A percentile compares a stretch with the other conserved stretches of the same genome.
Conservation (phyloP, 192 early-diverging fungal genomes). For the Dimargaris cristalligena region DNA sequence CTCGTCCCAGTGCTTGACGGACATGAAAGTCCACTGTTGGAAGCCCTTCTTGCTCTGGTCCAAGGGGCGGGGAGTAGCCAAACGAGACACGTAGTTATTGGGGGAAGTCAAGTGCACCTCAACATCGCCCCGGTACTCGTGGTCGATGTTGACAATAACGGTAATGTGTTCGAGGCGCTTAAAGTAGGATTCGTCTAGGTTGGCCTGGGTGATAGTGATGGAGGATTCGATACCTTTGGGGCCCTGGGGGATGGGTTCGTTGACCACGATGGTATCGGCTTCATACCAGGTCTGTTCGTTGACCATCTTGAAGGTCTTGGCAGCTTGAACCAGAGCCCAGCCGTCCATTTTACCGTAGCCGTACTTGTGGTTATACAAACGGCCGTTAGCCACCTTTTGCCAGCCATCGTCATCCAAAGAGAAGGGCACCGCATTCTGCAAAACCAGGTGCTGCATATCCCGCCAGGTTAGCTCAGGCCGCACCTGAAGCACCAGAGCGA, state of each 20-base stretch:
- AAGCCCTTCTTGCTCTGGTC: constrained; percentile 59
- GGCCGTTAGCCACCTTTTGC: constrained; percentile 44
- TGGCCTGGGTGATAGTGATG: constrained; percentile 26
- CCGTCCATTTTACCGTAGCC: constrained; percentile 89
- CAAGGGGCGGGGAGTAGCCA: constrained; percentile 42
- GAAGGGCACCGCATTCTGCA: constrained; percentile 61
- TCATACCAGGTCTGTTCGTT: constrained; percentile 41
- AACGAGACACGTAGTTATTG: constrained; percentile 35
- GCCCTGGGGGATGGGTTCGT: constrained; percentile 34
- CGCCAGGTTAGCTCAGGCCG: constrained; percentile 94
- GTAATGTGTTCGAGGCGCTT: constrained; percentile 71
- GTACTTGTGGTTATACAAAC: constrained; percentile 78
- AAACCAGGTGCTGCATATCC: constrained; percentile 75
- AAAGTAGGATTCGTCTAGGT: constrained; percentile 30
- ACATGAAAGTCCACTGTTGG: constrained; percentile 84
- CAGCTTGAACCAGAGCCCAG: constrained; percentile 58
- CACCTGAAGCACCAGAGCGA: constrained; percentile 64
- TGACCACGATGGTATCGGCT: constrained; percentile 20
- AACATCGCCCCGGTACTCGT: constrained; percentile 70
- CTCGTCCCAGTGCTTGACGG: constrained; percentile 95
- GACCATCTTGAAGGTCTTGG: constrained; percentile 46
- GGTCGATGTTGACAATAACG: constrained; percentile 65
- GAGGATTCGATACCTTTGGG: constrained; percentile 18
- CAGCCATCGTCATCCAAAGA: constrained; percentile 54
- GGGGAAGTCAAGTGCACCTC: constrained; percentile 71